These are phyloP conservation scores for Chaetomium globosum DNA, from an alignment of 2,329 filamentous ascomycete species.

Conservation along the genomic window DNA sequence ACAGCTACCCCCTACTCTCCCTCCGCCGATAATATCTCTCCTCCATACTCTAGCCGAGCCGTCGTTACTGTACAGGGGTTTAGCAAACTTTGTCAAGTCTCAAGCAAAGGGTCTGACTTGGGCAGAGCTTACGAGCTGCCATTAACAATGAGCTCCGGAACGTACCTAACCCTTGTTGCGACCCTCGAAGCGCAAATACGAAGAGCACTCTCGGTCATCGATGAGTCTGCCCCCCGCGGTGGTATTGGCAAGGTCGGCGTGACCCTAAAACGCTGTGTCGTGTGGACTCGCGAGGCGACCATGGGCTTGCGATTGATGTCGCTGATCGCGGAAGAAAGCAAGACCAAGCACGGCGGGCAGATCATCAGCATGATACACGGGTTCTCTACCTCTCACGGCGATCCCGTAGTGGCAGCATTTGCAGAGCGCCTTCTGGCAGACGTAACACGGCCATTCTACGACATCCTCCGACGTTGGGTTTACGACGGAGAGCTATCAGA, in stretches of 20 bases:
- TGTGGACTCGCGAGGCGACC: conserved; percentile 96
- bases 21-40: conserved; percentile 81
- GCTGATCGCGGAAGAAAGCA: conserved; percentile 88
- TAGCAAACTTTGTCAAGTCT: conserved; percentile 80
- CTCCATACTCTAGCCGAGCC: conserved; percentile 90
- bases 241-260: conserved; percentile 85
- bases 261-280: conserved; percentile 90
- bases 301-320: conserved; percentile 94
- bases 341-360: conserved; percentile 80
- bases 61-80: conserved; percentile 81
- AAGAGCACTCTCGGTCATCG: conserved; percentile 73
- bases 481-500: conserved; percentile 98
- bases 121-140: conserved; percentile 87
- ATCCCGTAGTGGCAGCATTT: conserved; percentile 91
- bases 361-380: conserved; percentile 91
- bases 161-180: conserved; percentile 87
- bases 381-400: conserved; percentile 90
- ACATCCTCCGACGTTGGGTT: conserved; percentile 94
- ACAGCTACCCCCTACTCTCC: conserved; percentile 76
- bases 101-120: conserved; percentile 81
- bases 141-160: conserved; percentile 82
- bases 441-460: conserved; percentile 93
- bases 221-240: conserved; percentile 65
- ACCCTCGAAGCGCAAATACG: conserved; percentile 92
- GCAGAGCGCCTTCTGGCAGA: conserved; percentile 84